These are phyloP conservation scores for Lathyrus aphaca DNA, from an alignment of 306 rosid genomes.

Conservation along the genomic window DNA sequence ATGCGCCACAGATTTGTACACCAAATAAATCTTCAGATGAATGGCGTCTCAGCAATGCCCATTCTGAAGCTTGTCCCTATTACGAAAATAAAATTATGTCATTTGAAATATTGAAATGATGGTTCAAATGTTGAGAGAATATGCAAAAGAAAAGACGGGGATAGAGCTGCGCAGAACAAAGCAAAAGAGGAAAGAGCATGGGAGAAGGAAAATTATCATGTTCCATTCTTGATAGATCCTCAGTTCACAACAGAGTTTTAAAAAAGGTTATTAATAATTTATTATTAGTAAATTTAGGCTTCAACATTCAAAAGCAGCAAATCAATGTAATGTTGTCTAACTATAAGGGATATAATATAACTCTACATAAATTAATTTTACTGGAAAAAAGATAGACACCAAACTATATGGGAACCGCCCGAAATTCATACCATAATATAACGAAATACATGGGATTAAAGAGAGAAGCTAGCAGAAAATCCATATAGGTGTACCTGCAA, in stretches of 20 bases:
- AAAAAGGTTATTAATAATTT: not conserved
- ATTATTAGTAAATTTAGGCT: conserved; percentile 13
- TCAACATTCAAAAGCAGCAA: conserved; percentile 12
- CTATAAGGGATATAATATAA: conserved; percentile 7
- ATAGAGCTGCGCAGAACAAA: not conserved
- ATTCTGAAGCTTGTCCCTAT: conserved; percentile 98
- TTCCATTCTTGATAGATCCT: conserved; percentile 21
- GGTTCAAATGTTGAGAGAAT: conserved; percentile 16
- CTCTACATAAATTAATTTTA: conserved; percentile 12
- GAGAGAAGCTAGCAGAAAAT: conserved; percentile 35
- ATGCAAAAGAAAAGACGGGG: not conserved
- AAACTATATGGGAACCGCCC: not conserved
- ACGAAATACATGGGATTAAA: not conserved
- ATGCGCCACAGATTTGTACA: conserved; percentile 90
- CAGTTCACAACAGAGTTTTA: conserved; percentile 19
- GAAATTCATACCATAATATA: conserved; percentile 10
- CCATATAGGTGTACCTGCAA: conserved; percentile 65
- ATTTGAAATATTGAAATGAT: conserved; percentile 13
- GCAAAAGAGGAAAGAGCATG: not conserved
- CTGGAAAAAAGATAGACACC: not conserved
- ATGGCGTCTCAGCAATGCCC: conserved; percentile 93
- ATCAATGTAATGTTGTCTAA: not conserved
- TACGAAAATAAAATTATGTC: conserved; percentile 24
- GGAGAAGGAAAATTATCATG: not conserved
- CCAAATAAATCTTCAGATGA: conserved; percentile 89